Percentiles rank a stretch among this genome's conserved stretches.
Conservation (phyloP, 2,329 filamentous ascomycete genomes). For the Didymella sp. region DNA sequence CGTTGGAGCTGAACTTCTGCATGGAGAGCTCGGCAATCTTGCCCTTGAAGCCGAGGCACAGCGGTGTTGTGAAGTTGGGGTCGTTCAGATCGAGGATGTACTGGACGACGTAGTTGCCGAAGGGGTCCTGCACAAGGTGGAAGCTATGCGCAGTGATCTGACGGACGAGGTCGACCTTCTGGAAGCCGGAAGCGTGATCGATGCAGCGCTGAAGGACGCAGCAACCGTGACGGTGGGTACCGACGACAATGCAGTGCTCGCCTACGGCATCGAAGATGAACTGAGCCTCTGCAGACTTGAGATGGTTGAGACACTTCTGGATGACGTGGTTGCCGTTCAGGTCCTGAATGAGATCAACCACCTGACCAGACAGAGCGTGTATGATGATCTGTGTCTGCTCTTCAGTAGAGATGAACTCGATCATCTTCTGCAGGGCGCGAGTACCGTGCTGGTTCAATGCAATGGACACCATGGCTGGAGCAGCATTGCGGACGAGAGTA, state of each 20-base stretch:
- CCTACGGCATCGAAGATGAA: constrained; percentile 98
- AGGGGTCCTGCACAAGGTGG: constrained; percentile 90
- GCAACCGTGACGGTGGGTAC: constrained; percentile 96
- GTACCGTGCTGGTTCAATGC: constrained; percentile 98
- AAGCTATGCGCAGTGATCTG: constrained; percentile 91
- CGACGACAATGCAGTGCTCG: constrained; percentile 83
- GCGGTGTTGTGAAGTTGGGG: constrained; percentile 82
- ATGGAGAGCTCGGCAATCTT: constrained; percentile 77
- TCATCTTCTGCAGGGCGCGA: constrained; percentile 98
- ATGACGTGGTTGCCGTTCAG: constrained; percentile 99
- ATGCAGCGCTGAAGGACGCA: constrained; percentile 98
- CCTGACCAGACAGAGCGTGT: constrained; percentile 77
- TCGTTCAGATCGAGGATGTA: constrained; percentile 97
- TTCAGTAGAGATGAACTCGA: constrained; percentile 88
- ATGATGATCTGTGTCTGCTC: constrained; percentile 78
- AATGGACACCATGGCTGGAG: constrained; percentile 86
- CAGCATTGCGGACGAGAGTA: constrained; percentile 86
- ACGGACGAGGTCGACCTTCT: constrained; percentile 85
- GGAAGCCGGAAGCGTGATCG: constrained; percentile 88
- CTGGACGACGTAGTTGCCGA: constrained; percentile 98
- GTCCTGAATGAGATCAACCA: constrained; percentile 95
- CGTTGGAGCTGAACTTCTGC: constrained; percentile 99
- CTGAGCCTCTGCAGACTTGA: constrained; percentile 81
- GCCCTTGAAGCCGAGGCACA: constrained; percentile 81
- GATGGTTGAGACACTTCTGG: constrained; percentile 97